Conservation (phyloP, 495 filamentous ascomycete genomes). For the Neurospora sp. region DNA sequence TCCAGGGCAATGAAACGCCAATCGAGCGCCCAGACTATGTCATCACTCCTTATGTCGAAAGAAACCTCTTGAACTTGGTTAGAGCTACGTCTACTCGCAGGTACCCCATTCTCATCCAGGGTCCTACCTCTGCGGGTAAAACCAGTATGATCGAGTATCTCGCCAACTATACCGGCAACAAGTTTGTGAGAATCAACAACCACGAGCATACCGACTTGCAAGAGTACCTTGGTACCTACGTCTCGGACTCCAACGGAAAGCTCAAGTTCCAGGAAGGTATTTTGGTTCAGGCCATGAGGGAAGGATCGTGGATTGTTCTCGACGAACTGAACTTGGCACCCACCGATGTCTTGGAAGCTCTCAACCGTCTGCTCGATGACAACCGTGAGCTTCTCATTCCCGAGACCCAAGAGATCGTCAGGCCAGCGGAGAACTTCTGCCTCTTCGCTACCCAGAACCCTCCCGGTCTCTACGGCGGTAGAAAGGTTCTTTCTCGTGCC, state of each 20-base stretch:
- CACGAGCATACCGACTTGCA: conserved; percentile 98
- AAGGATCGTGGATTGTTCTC: conserved; percentile 95
- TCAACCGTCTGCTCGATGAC: conserved; percentile 92
- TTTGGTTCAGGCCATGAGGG: conserved; percentile 81
- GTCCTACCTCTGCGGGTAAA: conserved; percentile 93
- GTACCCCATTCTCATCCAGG: conserved; percentile 93
- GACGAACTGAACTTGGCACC: conserved; percentile 96
- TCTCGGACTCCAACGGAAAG: conserved; percentile 74
- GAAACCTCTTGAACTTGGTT: conserved; percentile 88
- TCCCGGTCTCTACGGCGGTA: conserved; percentile 86
- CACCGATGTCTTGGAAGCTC: conserved; percentile 88
- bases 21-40: conserved; percentile 85
- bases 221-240: conserved; percentile 92
- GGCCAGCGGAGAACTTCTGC: conserved; percentile 91
- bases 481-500: conserved; percentile 85
- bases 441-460: conserved; percentile 99
- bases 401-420: conserved; percentile 88
- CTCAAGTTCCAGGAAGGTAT: conserved; percentile 87
- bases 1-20: conserved; percentile 52
- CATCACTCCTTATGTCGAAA: conserved; percentile 87
- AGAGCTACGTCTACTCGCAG: conserved; percentile 82
- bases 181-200: conserved; percentile 97
- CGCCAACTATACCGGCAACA: conserved; percentile 89
- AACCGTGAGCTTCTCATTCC: conserved; percentile 96
- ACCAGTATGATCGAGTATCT: conserved; percentile 99